Base-by-base conservation (phyloP, 176 grass and related monocot species). In the Saccharum officinarum region DNA sequence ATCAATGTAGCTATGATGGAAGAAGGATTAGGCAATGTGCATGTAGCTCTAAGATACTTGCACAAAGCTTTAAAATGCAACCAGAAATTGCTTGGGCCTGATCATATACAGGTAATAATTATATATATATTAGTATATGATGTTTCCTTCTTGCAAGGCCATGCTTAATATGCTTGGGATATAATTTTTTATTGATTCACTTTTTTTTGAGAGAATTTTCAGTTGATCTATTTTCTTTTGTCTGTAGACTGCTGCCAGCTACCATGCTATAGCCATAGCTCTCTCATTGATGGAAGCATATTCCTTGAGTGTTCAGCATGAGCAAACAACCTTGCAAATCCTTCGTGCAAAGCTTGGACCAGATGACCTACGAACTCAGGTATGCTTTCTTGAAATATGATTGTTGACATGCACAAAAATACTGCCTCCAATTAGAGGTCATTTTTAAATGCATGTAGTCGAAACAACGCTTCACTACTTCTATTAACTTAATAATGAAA, bases 1-100 rank as follows among this genome's bases (percentile, higher is more conserved):
- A 99, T 99, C 73, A 99, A 99, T 77, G 97, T 99, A 71, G 97
- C 97, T 55, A 99, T 99, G 97, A 99, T 99, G 97, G 97, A 99
- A 85, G 97, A 99, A 96, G 97, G 97, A 50, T 84, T 99, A 39
- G 97, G 97, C 65, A 99, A 99, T 92, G 94, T 99, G 68, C 97
- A 99, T 94, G 91, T 99, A 72, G 97, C 93, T 86, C 87, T 99
- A 59, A 94, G 97, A 89, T 99, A 99, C 87, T 91, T 99, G 84
- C 97, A 99, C 86, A 99, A 99, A 87, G 97, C 97, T 68, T 92
- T 99, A 80, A 99, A 99, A 87, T 99, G 97, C 90, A 99, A 99
- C 82, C 93, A 96, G 71, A 95, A 83, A 79, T 90, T 99, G 80
- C 97, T 99, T 87, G 97, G 97, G 5, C 88, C 97, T 81, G 97